These are phyloP conservation scores for Thielaviopsis populi DNA, from an alignment of 2,329 filamentous ascomycete genomes.

Conservation along the genomic window DNA sequence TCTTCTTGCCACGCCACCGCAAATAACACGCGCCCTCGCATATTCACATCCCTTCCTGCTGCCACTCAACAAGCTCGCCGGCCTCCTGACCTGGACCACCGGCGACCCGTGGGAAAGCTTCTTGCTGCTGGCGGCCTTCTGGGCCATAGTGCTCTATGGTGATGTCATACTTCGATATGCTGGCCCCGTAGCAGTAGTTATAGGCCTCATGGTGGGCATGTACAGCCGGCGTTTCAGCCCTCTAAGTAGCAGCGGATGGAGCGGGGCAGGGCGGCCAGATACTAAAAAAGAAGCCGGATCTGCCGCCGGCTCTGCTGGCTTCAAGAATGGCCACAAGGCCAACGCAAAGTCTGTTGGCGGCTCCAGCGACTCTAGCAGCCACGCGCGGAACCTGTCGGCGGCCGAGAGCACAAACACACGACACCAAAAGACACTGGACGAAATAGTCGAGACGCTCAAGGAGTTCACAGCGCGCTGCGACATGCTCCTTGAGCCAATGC, in stretches of 20 bases:
- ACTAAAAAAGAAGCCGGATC: slow-evolving; percentile 7
- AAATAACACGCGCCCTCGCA: slow-evolving; percentile 83
- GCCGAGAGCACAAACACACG: slow-evolving; percentile 51
- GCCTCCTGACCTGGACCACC: slow-evolving; percentile 84
- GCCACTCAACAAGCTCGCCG: slow-evolving; percentile 71
- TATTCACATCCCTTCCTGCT: slow-evolving; percentile 92
- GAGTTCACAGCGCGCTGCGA: slow-evolving; percentile 86
- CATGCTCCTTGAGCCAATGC: slow-evolving; percentile 73
- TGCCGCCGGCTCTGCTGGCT: slow-evolving; percentile 17
- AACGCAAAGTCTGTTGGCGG: slow-evolving; percentile 19
- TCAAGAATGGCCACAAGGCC: slow-evolving; percentile 22
- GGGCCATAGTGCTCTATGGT: slow-evolving; percentile 74
- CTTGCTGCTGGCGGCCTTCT: slow-evolving; percentile 68
- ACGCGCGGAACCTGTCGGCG: slow-evolving; percentile 27
- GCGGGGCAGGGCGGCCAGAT: slow-evolving; percentile 29
- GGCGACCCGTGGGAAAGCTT: slow-evolving; percentile 96
- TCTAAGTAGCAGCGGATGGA: slow-evolving; percentile 69
- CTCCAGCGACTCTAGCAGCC: slow-evolving; percentile 21
- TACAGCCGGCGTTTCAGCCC: slow-evolving; percentile 82
- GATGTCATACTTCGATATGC: slow-evolving; percentile 67
- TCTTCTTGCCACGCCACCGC: slow-evolving; percentile 81
- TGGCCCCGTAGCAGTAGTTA: slow-evolving; percentile 69
- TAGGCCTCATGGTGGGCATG: slow-evolving; percentile 75
- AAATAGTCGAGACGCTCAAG: slow-evolving; percentile 88
- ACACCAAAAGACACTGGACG: slow-evolving; percentile 87